phyloP scores from a whole-genome alignment of 2,329 filamentous ascomycete species.

The Curvularia verruculosa region DNA sequence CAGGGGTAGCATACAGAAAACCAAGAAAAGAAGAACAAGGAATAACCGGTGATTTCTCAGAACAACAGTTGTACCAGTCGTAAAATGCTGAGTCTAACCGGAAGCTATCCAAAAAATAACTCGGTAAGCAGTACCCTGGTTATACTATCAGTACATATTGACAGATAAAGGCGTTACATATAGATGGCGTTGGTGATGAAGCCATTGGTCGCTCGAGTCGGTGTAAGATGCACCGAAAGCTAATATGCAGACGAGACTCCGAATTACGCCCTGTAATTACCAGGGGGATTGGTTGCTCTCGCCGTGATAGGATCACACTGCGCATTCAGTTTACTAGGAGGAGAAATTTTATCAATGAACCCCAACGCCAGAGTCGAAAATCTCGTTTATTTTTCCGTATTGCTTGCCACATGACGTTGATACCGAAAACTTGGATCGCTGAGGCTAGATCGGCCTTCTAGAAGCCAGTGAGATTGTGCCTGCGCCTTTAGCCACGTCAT shows the following conservation, averaged over 20 bases:
- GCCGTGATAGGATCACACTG: background rate
- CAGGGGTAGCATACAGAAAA: too few species aligned
- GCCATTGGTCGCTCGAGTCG: background rate
- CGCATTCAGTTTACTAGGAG: background rate
- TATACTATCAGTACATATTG: background rate
- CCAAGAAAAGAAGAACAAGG: too few species aligned
- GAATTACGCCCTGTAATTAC: background rate
- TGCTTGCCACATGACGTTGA: background rate
- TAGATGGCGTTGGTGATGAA: background rate
- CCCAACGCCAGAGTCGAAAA: background rate
- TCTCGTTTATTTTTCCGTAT: background rate
- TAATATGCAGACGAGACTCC: background rate
- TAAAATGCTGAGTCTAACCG: background rate
- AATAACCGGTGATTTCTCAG: too few species aligned
- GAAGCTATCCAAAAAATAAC: background rate
- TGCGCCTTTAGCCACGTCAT: slow-evolving; percentile 1
- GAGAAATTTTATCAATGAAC: background rate
- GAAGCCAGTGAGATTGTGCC: slow-evolving; percentile 2
- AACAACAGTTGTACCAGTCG: too few species aligned
- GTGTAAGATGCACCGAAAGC: background rate
- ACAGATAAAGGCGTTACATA: background rate
- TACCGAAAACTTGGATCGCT: background rate
- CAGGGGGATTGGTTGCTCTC: background rate
- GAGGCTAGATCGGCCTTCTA: slow-evolving; percentile 6
- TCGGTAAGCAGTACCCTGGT: too few species aligned